These are phyloP conservation scores for Termitomyces sp. DNA, from an alignment of 768 basidiomycete species.

Conservation along the genomic window DNA sequence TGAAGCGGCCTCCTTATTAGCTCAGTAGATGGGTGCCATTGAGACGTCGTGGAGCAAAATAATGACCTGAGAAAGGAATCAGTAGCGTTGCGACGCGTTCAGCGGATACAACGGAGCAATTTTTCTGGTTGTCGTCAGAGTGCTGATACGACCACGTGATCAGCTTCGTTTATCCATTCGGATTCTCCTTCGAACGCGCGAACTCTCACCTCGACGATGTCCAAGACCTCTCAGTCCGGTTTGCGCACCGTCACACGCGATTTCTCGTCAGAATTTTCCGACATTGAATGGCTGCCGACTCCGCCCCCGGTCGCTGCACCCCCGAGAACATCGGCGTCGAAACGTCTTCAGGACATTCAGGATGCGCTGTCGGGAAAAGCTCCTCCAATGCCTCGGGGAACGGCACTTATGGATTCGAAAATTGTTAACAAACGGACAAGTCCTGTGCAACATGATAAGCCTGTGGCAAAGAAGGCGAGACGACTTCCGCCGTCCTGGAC, in stretches of 20 bases:
- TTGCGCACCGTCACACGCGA: constrained; percentile 57
- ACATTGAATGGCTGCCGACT: constrained; percentile 40
- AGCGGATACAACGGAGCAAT: too few species aligned
- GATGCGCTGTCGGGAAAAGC: constrained; percentile 37
- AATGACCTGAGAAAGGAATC: too few species aligned
- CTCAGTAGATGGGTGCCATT: too few species aligned
- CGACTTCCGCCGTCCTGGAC: constrained; percentile 49
- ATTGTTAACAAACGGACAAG: constrained; percentile 33
- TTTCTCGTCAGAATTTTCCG: constrained; percentile 37
- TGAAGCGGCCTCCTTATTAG: too few species aligned
- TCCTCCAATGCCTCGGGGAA: constrained; percentile 14
- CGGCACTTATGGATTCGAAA: constrained; percentile 23
- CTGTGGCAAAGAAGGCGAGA: constrained; percentile 46
- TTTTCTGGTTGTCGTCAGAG: too few species aligned
- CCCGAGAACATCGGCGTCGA: constrained; percentile 19
- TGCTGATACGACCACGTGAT: constrained; percentile 6
- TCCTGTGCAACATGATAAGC: constrained; percentile 19
- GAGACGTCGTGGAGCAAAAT: too few species aligned
- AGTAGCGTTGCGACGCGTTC: too few species aligned
- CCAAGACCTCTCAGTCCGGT: constrained; percentile 47
- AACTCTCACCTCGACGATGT: constrained; percentile 11
- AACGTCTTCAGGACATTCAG: constrained; percentile 54
- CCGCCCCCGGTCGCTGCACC: constrained; percentile 16
- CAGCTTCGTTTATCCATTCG: neutral
- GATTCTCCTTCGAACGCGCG: neutral